Base-by-base conservation (phyloP, 495 filamentous ascomycete species). In the Hypoxylon rickii region DNA sequence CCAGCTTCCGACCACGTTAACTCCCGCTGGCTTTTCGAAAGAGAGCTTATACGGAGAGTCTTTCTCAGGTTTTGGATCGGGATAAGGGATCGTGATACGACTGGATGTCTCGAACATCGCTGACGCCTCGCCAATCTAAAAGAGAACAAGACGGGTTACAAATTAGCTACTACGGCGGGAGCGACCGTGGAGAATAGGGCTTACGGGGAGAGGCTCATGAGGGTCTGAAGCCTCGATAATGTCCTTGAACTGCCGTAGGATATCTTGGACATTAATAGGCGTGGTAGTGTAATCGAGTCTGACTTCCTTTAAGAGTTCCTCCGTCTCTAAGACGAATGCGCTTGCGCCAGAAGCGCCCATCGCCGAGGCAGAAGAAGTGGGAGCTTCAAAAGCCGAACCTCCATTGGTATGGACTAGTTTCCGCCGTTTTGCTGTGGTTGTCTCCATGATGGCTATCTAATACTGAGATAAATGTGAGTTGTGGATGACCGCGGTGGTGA, bases 1-100 rank as follows among this genome's bases (percentile, higher is more conserved):
- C 78, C 96, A 93, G 67, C 91, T 93, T 39, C 94, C 95, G 17
- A 90, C 86, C 19, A 96, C 87, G 68, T 96, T 96, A 67, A 96
- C 82, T 55, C 85, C 86, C 16, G 83, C 61, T 7, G 95, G 94
- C 63, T 82, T 86, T 20, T 78, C 75, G 70, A 91, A 96, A 32
- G 85, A 75, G 45, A 97, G 76, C 50, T 87, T 88, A 72, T 96
- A 96, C 40, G 89, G 89, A 21, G 83, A 80, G 64, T 89, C 83
- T 67, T 81, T 81, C 7, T 80, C 73, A 0, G 90, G 92, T 34
- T 76, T 83, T 6, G 91, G 92, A 37, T 88, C 73, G 7, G 92
- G 89, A 65, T 89, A 97, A 1, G 94, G 94, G 18, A 96, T 81
- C 32, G 71, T 69, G 50, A 96, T 77, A 33, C 80, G 82, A 70